These are phyloP conservation scores for Alternaria conjuncta DNA, from an alignment of 2,329 filamentous ascomycete species.

Conservation along the genomic window DNA sequence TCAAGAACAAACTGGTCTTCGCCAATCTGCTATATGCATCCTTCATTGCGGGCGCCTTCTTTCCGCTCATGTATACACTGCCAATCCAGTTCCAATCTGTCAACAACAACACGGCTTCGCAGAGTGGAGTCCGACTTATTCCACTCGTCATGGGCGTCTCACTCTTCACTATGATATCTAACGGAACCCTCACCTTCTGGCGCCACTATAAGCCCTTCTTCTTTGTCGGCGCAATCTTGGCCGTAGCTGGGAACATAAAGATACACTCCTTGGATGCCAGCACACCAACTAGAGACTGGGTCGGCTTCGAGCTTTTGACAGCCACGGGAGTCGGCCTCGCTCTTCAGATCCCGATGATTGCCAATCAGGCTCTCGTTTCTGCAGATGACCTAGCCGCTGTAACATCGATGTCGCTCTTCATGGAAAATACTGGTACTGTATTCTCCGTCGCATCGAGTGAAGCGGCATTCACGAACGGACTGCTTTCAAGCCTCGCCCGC, in stretches of 20 bases:
- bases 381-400: slow-evolving; percentile 49
- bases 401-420: slow-evolving; percentile 52
- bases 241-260: slow-evolving; percentile 22
- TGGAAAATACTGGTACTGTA: slow-evolving; percentile 52
- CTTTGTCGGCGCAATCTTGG: slow-evolving; percentile 35
- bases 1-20: slow-evolving; percentile 25
- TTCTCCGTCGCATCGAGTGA: slow-evolving; percentile 53
- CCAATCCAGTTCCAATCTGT: slow-evolving; percentile 41
- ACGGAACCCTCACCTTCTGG: slow-evolving; percentile 34
- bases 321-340: slow-evolving; percentile 53
- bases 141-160: slow-evolving; percentile 37
- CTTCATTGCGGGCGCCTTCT: slow-evolving; percentile 36
- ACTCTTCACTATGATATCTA: slow-evolving; percentile 35
- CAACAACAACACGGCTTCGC: slow-evolving; percentile 29
- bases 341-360: slow-evolving; percentile 52
- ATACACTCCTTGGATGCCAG: slow-evolving; percentile 47
- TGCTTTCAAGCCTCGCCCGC: slow-evolving; percentile 42
- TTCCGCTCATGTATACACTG: slow-evolving; percentile 37
- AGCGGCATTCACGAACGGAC: slow-evolving; percentile 50
- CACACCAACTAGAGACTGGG: slow-evolving; percentile 51
- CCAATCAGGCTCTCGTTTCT: slow-evolving; percentile 47
- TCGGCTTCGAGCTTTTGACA: slow-evolving; percentile 56
- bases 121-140: slow-evolving; percentile 36
- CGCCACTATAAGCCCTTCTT: slow-evolving; percentile 54
- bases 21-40: slow-evolving; percentile 29